phyloP scores from a whole-genome alignment of 2,329 filamentous ascomycete genomes.

The Dactylellina sp. region DNA sequence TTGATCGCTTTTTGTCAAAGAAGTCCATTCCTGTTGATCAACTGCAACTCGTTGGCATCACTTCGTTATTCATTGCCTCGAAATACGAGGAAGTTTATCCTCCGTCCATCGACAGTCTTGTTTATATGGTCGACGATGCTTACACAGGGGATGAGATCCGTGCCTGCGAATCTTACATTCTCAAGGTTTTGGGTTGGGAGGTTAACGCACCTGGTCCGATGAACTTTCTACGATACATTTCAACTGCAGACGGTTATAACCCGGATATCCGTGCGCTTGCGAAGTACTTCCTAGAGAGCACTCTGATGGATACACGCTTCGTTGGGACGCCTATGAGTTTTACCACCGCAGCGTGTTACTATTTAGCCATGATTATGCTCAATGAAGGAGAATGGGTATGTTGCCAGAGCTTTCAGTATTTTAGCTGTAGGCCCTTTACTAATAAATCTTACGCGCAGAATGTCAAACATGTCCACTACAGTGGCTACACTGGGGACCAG shows the following conservation, averaged over 20 bases:
- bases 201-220: conserved; percentile 98
- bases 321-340: conserved; percentile 92
- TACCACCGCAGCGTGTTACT: conserved; percentile 90
- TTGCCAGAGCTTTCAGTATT: conserved; percentile 57
- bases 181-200: conserved; percentile 94
- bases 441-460: conserved; percentile 68
- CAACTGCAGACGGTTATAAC: conserved; percentile 98
- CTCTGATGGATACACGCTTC: conserved; percentile 97
- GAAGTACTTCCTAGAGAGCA: conserved; percentile 97
- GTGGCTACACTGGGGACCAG: conserved; percentile 89
- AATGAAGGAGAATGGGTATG: conserved; percentile 94
- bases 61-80: conserved; percentile 92
- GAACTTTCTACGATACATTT: conserved; percentile 96
- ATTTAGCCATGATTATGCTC: conserved; percentile 86
- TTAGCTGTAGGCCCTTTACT: conserved; percentile 8
- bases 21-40: conserved; percentile 96
- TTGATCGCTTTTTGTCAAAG: conserved; percentile 92
- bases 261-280: conserved; percentile 92
- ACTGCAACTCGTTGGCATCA: conserved; percentile 94
- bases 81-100: conserved; percentile 99
- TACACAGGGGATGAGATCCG: conserved; percentile 87
- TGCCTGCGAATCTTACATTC: conserved; percentile 96
- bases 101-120: conserved; percentile 91
- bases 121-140: conserved; percentile 96
- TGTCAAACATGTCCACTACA: conserved; percentile 87